A percentile compares a stretch with the other conserved stretches of the same genome.
Evolutionary conservation across 371 early-diverging fungal species (phyloP).

Genomic region (Mortierella sp.): DNA sequence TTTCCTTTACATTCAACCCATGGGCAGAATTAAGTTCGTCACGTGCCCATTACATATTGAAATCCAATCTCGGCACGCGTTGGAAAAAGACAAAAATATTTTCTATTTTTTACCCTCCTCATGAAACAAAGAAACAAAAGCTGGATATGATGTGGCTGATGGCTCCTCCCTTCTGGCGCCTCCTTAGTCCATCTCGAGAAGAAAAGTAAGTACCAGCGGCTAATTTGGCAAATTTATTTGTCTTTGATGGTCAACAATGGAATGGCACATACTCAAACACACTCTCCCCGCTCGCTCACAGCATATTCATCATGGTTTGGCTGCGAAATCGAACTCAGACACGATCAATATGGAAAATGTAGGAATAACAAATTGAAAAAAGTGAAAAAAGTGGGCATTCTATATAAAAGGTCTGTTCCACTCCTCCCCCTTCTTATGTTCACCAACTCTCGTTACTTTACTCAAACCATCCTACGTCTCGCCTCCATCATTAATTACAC

Average conservation of each 20-base stretch:
- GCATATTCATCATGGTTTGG: neutral
- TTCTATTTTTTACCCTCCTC: no score
- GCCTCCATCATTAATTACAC: no score
- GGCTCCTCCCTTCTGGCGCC: no score
- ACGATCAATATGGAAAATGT: neutral
- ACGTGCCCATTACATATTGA: neutral
- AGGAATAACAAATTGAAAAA: neutral
- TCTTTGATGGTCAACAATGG: neutral
- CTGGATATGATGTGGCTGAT: no score
- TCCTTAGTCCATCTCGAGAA: no score
- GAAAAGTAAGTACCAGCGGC: no score
- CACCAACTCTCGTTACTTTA: neutral
- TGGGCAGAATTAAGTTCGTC: neutral
- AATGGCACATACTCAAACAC: neutral
- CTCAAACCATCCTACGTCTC: neutral
- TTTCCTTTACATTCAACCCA: neutral
- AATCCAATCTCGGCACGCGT: no score
- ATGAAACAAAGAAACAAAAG: no score
- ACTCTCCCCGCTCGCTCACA: slow-evolving; percentile 1
- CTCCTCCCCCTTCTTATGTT: neutral
- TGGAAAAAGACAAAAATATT: no score
- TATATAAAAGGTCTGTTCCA: neutral
- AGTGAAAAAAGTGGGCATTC: neutral
- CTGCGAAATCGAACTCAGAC: slow-evolving; percentile 7
- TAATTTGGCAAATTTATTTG: neutral